A percentile compares a stretch with the other conserved stretches of the same genome.
These are phyloP conservation scores for Gossypium arboreum DNA, from an alignment of 345 rosid genomes.

Conservation along the genomic window DNA sequence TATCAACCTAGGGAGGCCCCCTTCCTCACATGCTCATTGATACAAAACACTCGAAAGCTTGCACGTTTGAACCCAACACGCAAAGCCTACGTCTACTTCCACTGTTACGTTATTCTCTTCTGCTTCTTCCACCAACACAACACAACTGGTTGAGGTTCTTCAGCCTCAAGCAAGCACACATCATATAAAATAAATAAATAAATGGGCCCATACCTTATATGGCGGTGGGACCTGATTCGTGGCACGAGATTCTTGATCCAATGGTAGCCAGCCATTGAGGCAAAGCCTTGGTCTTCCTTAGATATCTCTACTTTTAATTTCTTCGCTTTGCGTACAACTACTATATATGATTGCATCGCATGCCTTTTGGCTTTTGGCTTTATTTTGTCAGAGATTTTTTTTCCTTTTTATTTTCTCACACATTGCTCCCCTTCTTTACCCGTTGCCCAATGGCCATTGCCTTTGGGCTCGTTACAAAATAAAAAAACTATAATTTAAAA, in stretches of 20 bases:
- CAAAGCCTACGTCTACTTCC: conserved; percentile 37
- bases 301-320: conserved; percentile 30
- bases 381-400: not conserved
- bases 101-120: conserved; percentile 37
- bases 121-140: conserved; percentile 19
- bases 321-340: conserved; percentile 28
- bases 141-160: not conserved
- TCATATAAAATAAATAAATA: not conserved
- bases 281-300: conserved; percentile 22
- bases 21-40: not conserved
- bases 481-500: not conserved
- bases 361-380: conserved; percentile 21
- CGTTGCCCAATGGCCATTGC: not conserved
- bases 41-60: conserved; percentile 8
- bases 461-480: not conserved
- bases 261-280: conserved; percentile 29
- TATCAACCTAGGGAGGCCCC: conserved; percentile 35
- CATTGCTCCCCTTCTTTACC: conserved; percentile 19
- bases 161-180: not conserved
- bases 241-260: conserved; percentile 31
- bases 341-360: conserved; percentile 39
- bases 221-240: conserved; percentile 24
- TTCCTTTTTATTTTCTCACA: not conserved
- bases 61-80: conserved; percentile 14
- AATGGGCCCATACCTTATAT: conserved; percentile 7